Evolutionary conservation across 306 rosid species (phyloP).

Genomic region (Glycyrrhiza uralensis): DNA sequence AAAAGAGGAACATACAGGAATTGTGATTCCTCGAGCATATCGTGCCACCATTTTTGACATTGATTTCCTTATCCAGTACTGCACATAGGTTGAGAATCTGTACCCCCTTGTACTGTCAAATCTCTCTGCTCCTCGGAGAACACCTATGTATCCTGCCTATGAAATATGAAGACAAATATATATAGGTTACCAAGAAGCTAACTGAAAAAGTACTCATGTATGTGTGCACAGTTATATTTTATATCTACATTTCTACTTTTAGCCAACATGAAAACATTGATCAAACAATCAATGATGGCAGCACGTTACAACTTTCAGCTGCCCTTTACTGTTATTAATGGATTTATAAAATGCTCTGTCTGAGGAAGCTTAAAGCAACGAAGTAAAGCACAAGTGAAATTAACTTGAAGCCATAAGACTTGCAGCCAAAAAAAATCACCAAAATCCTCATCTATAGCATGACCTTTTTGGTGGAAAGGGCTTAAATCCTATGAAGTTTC

Average conservation of each 20-base stretch:
- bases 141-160: conserved; percentile 81
- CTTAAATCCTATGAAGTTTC: neutral
- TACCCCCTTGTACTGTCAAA: conserved; percentile 77
- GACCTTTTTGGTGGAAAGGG: neutral
- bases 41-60: conserved; percentile 67
- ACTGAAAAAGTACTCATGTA: neutral
- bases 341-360: neutral
- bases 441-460: neutral
- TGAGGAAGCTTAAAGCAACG: neutral
- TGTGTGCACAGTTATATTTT: neutral
- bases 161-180: neutral
- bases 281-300: conserved; percentile 13
- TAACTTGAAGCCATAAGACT: neutral
- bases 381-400: neutral
- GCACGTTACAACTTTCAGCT: neutral
- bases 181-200: neutral
- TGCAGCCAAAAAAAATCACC: neutral
- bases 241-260: neutral
- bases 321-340: neutral
- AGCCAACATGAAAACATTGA: conserved; percentile 18
- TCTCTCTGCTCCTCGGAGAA: conserved; percentile 91
- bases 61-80: conserved; percentile 87
- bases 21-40: conserved; percentile 60
- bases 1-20: conserved; percentile 65
- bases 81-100: conserved; percentile 88